Conservation (phyloP, 768 basidiomycete species). For the Termitomyces sp. region DNA sequence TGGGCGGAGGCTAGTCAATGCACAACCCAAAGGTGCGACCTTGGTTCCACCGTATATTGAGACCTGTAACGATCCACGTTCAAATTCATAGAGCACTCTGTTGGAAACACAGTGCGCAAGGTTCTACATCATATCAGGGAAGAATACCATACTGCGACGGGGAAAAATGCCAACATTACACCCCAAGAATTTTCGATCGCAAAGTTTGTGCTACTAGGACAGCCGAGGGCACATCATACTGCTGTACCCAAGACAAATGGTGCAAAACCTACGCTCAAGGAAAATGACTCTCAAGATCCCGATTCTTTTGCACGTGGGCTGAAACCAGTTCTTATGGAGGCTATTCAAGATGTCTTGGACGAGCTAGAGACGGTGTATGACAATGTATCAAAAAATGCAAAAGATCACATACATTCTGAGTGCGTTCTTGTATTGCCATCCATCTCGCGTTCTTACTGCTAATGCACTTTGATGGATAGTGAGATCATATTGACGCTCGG, state of each 20-base stretch:
- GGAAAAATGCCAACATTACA: slow-evolving; percentile 29
- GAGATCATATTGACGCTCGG: slow-evolving; percentile 94
- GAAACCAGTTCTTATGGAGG: slow-evolving; percentile 94
- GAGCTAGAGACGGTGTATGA: slow-evolving; percentile 96
- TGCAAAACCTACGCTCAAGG: slow-evolving; percentile 50
- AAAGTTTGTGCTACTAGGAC: slow-evolving; percentile 78
- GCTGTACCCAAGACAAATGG: slow-evolving; percentile 37
- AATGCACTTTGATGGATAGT: slow-evolving; percentile 33
- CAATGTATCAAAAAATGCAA: slow-evolving; percentile 88
- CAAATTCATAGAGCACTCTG: slow-evolving; percentile 70
- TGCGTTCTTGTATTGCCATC: slow-evolving; percentile 32
- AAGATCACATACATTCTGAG: slow-evolving; percentile 98
- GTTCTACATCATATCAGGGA: slow-evolving; percentile 92
- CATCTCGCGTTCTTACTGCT: neutral
- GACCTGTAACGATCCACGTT: neutral
- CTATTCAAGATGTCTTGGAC: slow-evolving; percentile 93
- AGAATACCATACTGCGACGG: slow-evolving; percentile 83
- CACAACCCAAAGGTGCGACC: slow-evolving; percentile 90
- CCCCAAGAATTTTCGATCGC: slow-evolving; percentile 61
- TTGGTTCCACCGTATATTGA: slow-evolving; percentile 2
- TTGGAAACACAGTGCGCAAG: slow-evolving; percentile 92
- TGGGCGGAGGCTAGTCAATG: slow-evolving; percentile 77
- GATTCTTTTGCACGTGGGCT: slow-evolving; percentile 73
- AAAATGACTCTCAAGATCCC: slow-evolving; percentile 70
- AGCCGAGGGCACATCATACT: slow-evolving; percentile 50